Percentiles rank a stretch among this genome's conserved stretches.
Conservation (phyloP, 2,329 filamentous ascomycete species). For the Pseudopithomyces maydicus region DNA sequence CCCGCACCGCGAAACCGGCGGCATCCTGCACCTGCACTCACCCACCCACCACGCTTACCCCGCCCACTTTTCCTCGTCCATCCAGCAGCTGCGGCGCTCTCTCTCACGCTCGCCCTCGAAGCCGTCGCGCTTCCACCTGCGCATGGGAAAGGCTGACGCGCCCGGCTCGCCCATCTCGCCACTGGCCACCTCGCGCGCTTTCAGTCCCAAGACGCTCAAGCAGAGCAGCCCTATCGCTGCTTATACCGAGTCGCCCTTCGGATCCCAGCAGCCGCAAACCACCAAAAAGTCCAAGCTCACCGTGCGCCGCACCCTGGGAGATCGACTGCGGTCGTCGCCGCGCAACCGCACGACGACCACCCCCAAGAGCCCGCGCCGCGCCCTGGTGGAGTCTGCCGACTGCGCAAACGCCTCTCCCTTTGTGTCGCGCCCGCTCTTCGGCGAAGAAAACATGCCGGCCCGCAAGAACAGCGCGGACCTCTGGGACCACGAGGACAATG, state of each 20-base stretch:
- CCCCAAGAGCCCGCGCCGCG: slow-evolving; percentile 80
- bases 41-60: slow-evolving; percentile 76
- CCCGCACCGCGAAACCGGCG: slow-evolving; percentile 62
- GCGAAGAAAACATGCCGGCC: slow-evolving; percentile 51
- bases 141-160: slow-evolving; percentile 49
- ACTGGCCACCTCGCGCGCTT: slow-evolving; percentile 50
- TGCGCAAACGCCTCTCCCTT: slow-evolving; percentile 70
- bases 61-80: slow-evolving; percentile 68
- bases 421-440: slow-evolving; percentile 53
- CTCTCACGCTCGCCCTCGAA: slow-evolving; percentile 94
- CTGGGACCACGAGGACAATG: slow-evolving; percentile 46
- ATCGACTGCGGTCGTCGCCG: slow-evolving; percentile 61
- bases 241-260: slow-evolving; percentile 62
- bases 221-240: slow-evolving; percentile 56
- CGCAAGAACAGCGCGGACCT: slow-evolving; percentile 36
- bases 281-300: slow-evolving; percentile 62
- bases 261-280: slow-evolving; percentile 61
- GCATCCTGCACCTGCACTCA: slow-evolving; percentile 84
- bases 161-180: slow-evolving; percentile 50
- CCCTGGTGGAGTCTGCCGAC: slow-evolving; percentile 71
- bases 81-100: slow-evolving; percentile 83
- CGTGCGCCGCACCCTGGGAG: slow-evolving; percentile 46
- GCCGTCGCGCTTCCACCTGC: slow-evolving; percentile 69
- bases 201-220: slow-evolving; percentile 48
- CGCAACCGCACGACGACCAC: slow-evolving; percentile 65